phyloP scores from a whole-genome alignment of 441 rosid genomes.

The Sinapis alba region DNA sequence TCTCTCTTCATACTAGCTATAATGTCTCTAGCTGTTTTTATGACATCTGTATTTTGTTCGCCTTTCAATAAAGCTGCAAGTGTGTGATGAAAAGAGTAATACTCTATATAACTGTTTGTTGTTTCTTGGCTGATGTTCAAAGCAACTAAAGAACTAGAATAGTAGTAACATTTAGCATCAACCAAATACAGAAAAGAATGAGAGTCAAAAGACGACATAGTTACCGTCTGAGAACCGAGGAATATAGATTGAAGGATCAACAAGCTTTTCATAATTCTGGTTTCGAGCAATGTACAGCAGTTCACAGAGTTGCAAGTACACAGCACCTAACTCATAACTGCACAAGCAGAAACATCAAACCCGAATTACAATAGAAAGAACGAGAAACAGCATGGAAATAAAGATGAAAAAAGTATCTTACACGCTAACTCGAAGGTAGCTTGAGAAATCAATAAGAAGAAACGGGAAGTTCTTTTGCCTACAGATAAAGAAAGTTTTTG shows the following conservation, averaged over 20 bases:
- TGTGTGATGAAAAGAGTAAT: slow-evolving; percentile 15
- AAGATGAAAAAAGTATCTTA: slow-evolving; percentile 45
- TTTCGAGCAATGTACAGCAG: slow-evolving; percentile 61
- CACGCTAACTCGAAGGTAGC: slow-evolving; percentile 79
- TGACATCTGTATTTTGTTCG: slow-evolving; percentile 50
- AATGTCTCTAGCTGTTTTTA: slow-evolving; percentile 65
- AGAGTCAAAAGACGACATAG: slow-evolving; percentile 51
- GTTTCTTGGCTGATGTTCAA: slow-evolving; percentile 14
- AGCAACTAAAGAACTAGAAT: slow-evolving; percentile 12
- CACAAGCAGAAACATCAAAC: slow-evolving; percentile 31
- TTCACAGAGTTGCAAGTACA: slow-evolving; percentile 90
- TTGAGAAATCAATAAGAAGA: slow-evolving; percentile 93
- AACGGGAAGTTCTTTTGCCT: slow-evolving; percentile 73
- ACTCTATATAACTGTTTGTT: neutral
- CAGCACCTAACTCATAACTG: slow-evolving; percentile 93
- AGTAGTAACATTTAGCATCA: slow-evolving; percentile 12
- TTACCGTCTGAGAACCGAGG: slow-evolving; percentile 80
- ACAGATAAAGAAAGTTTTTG: slow-evolving; percentile 38
- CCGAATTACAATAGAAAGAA: slow-evolving; percentile 13
- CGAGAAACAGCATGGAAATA: neutral
- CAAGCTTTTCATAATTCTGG: slow-evolving; percentile 64
- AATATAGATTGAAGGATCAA: slow-evolving; percentile 92
- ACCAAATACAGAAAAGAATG: slow-evolving; percentile 24
- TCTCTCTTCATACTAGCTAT: slow-evolving; percentile 97
- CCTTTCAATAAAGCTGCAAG: slow-evolving; percentile 72